phyloP scores from a whole-genome alignment of 2,329 filamentous ascomycete species.

The Alternaria panax region DNA sequence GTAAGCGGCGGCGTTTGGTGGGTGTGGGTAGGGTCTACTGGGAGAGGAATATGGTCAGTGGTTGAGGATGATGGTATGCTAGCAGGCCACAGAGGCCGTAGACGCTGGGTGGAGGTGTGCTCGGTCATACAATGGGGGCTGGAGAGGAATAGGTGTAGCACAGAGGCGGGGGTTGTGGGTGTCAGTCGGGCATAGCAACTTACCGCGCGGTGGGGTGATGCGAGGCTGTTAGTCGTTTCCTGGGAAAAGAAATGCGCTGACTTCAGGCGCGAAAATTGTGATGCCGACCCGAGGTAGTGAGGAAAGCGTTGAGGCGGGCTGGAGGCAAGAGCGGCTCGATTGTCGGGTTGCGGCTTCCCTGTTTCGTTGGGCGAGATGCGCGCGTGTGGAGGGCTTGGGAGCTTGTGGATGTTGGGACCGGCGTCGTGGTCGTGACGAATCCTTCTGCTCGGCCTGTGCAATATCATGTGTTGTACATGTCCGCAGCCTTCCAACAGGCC shows the following conservation, averaged over 20 bases:
- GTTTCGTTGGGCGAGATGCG: conserved; percentile 13
- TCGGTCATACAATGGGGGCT: conserved; percentile 27
- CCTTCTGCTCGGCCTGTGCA: not conserved
- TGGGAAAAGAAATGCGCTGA: not conserved
- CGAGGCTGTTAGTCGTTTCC: conserved; percentile 9
- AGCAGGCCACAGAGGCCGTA: conserved; percentile 24
- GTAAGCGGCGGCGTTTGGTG: conserved; percentile 14
- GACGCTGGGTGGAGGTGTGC: conserved; percentile 23
- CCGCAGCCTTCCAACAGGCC: not conserved
- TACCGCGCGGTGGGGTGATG: conserved; percentile 9
- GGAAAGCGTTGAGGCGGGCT: conserved; percentile 10
- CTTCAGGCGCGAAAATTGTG: not conserved
- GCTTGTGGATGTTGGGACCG: not conserved
- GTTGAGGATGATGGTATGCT: conserved; percentile 28
- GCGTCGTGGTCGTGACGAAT: not conserved
- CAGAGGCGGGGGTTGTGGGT: conserved; percentile 23
- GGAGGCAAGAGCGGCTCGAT: conserved; percentile 13
- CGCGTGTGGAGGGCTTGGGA: conserved; percentile 7
- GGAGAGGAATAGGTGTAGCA: conserved; percentile 23
- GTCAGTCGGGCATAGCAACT: conserved; percentile 13
- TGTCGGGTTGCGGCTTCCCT: conserved; percentile 20
- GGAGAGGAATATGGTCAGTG: conserved; percentile 38
- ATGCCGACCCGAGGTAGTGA: not conserved
- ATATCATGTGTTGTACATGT: conserved; percentile 13
- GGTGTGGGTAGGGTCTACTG: conserved; percentile 21